phyloP scores from a whole-genome alignment of 2,329 filamentous ascomycete genomes.

The Pyrenophora graminea region DNA sequence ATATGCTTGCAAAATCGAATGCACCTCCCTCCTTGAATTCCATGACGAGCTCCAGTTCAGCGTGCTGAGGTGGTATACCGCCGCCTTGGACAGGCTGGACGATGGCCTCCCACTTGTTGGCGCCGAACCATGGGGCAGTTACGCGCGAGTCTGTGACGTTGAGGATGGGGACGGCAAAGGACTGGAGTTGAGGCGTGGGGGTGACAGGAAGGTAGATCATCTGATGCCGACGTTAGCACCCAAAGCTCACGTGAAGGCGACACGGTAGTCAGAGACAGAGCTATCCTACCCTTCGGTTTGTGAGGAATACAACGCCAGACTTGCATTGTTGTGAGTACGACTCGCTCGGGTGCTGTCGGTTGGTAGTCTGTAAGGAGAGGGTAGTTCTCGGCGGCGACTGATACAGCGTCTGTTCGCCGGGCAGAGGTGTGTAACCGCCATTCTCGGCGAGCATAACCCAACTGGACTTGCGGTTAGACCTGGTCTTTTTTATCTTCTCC shows the following conservation, averaged over 20 bases:
- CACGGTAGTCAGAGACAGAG: constrained; percentile 1
- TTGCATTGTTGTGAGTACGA: constrained; percentile 73
- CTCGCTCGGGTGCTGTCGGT: constrained; percentile 65
- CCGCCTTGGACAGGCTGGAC: constrained; percentile 82
- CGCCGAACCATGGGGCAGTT: constrained; percentile 86
- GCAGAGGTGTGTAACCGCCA: constrained; percentile 78
- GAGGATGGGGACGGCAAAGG: constrained; percentile 85
- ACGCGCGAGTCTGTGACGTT: constrained; percentile 86
- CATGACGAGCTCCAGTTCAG: constrained; percentile 78
- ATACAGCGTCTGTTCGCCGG: constrained; percentile 80
- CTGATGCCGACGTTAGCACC: constrained; percentile 51
- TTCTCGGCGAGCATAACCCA: constrained; percentile 90
- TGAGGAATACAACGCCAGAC: constrained; percentile 76
- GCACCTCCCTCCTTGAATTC: constrained; percentile 96
- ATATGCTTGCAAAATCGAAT: constrained; percentile 82
- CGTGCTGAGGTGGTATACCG: constrained; percentile 74
- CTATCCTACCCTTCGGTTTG: constrained; percentile 74
- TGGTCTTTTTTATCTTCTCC: constrained; percentile 31
- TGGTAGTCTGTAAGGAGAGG: constrained; percentile 73
- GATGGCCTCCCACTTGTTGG: constrained; percentile 83
- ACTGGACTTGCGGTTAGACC: constrained; percentile 53
- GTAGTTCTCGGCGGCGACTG: constrained; percentile 79
- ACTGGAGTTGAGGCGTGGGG: constrained; percentile 71
- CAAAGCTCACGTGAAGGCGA: background rate
- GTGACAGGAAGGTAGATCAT: constrained; percentile 83